phyloP scores from a whole-genome alignment of 768 basidiomycete species.

The Tricholoma sp. region DNA sequence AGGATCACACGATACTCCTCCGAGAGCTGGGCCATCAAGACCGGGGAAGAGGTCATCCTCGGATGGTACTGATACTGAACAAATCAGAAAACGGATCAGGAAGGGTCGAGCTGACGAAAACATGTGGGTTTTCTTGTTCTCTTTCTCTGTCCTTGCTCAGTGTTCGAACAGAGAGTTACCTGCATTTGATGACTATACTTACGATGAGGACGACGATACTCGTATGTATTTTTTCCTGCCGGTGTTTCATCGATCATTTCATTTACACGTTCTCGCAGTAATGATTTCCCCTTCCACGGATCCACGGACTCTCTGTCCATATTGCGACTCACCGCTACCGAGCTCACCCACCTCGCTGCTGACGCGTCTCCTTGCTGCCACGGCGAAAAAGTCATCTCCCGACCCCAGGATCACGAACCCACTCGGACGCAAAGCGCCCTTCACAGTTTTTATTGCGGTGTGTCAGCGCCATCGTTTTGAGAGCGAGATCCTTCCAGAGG shows the following conservation, averaged over 20 bases:
- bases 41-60: conserved; percentile 21
- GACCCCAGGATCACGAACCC: conserved; percentile 69
- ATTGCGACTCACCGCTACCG: conserved; percentile 72
- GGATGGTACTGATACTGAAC: conserved; percentile 26
- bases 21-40: conserved; percentile 9
- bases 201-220: conserved; percentile 34
- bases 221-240: conserved; percentile 23
- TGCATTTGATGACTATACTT: conserved; percentile 4
- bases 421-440: conserved; percentile 50
- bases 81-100: conserved; percentile 27
- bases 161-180: not conserved
- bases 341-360: conserved; percentile 55
- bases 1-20: conserved; percentile 20
- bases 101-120: conserved; percentile 22
- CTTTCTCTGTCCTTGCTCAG: conserved; percentile 8
- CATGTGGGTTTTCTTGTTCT: conserved; percentile 8
- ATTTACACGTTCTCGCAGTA: conserved; percentile 29
- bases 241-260: not conserved
- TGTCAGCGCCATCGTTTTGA: conserved; percentile 83
- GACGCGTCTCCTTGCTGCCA: conserved; percentile 43
- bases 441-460: conserved; percentile 57
- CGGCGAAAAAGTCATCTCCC: conserved; percentile 46
- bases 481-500: conserved; percentile 65
- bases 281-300: conserved; percentile 49
- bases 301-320: conserved; percentile 71